These are phyloP conservation scores for Aplosporella prunicola DNA, from an alignment of 2,329 filamentous ascomycete species.

Conservation along the genomic window DNA sequence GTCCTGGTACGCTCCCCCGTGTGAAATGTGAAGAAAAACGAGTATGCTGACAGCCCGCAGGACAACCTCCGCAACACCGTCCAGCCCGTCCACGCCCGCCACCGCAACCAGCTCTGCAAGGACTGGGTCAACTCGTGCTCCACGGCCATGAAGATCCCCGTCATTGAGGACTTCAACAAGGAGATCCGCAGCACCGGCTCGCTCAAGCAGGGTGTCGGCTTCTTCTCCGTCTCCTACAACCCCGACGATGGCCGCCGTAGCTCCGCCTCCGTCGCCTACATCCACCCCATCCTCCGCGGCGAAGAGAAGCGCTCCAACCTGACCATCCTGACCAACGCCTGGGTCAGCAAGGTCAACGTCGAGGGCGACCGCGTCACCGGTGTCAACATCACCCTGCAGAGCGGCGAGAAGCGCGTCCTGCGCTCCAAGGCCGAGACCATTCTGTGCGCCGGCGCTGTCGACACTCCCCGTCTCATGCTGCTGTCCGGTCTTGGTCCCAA, in stretches of 20 bases:
- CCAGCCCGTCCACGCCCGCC: conserved; percentile 74
- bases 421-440: conserved; percentile 65
- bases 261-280: conserved; percentile 83
- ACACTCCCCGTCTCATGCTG: conserved; percentile 61
- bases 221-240: conserved; percentile 88
- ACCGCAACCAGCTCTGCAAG: conserved; percentile 83
- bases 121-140: conserved; percentile 83
- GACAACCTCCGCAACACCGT: conserved; percentile 84
- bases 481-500: conserved; percentile 42
- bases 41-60: background rate
- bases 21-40: background rate
- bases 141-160: conserved; percentile 66
- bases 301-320: conserved; percentile 76
- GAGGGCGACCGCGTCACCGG: conserved; percentile 61
- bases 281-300: conserved; percentile 79
- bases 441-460: conserved; percentile 69
- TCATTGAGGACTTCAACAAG: conserved; percentile 78
- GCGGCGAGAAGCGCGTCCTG: conserved; percentile 46
- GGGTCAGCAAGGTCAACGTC: conserved; percentile 75
- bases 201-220: conserved; percentile 69
- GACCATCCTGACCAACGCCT: conserved; percentile 77
- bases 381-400: conserved; percentile 58
- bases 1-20: conserved; percentile 38
- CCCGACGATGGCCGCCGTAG: conserved; percentile 76
- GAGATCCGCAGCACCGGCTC: conserved; percentile 66